phyloP scores from a whole-genome alignment of 169 alveolate genomes.

The Eimeria zaria region DNA sequence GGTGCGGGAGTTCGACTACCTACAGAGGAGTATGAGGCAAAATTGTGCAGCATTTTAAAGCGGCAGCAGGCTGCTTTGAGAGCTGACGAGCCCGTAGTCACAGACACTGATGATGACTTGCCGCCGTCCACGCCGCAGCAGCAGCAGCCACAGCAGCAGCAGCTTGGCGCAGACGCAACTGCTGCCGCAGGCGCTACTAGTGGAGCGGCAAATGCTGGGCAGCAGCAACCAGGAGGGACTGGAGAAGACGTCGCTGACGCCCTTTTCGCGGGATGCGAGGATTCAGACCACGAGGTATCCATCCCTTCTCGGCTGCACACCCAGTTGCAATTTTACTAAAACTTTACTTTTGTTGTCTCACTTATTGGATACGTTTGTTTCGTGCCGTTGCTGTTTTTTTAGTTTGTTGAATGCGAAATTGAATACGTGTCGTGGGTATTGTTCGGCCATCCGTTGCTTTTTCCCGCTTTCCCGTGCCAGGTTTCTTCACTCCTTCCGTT shows the following conservation, averaged over 20 bases:
- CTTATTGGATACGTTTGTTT: not conserved
- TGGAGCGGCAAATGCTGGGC: constrained; percentile 42
- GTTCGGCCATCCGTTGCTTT: not conserved
- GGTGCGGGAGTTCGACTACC: constrained; percentile 88
- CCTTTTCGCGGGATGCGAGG: constrained; percentile 66
- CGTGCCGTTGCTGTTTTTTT: not conserved
- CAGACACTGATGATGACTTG: constrained; percentile 89
- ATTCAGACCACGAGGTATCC: constrained; percentile 56
- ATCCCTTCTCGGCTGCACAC: not conserved
- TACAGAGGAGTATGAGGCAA: constrained; percentile 91
- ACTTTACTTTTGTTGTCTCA: not conserved
- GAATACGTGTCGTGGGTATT: not conserved
- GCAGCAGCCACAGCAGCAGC: constrained; percentile 40
- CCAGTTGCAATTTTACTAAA: not conserved
- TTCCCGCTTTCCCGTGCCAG: not conserved
- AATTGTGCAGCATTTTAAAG: constrained; percentile 87
- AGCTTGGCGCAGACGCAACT: not conserved
- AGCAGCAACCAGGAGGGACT: constrained; percentile 41
- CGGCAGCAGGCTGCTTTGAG: constrained; percentile 90
- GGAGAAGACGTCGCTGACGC: constrained; percentile 68
- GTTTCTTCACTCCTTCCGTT: not conserved
- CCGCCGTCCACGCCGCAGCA: constrained; percentile 69
- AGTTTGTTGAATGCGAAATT: not conserved
- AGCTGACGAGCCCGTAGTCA: constrained; percentile 89
- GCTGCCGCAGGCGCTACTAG: not conserved